Percentiles rank a stretch among this genome's conserved stretches.
phyloP scores from a whole-genome alignment of 1,139 yeast species.

The Debaryomycetaceae sp. region DNA sequence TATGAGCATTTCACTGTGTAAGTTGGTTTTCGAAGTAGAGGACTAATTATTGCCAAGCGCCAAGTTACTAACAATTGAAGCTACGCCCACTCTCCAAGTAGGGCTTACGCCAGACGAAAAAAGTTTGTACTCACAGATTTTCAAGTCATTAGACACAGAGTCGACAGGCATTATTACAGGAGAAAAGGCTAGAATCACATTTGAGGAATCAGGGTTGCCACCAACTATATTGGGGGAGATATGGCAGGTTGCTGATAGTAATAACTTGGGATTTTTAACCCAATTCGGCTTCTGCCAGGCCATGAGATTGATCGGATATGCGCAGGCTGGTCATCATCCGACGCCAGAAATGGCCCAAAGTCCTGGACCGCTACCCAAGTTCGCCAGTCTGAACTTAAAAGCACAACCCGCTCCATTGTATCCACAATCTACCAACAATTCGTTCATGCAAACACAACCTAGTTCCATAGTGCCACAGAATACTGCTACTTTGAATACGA shows the following conservation, averaged over 20 bases:
- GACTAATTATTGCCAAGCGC: neutral
- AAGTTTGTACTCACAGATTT: slow-evolving; percentile 66
- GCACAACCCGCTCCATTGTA: slow-evolving; percentile 16
- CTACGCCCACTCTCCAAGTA: slow-evolving; percentile 37
- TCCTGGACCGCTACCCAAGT: slow-evolving; percentile 59
- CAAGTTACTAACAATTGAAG: slow-evolving; percentile 10
- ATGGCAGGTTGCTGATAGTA: slow-evolving; percentile 89
- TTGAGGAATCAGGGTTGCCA: slow-evolving; percentile 83
- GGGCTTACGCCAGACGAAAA: slow-evolving; percentile 78
- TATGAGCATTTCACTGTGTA: slow-evolving; percentile 29
- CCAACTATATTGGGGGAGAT: slow-evolving; percentile 80
- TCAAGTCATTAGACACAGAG: slow-evolving; percentile 76
- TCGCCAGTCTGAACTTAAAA: slow-evolving; percentile 33
- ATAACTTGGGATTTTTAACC: slow-evolving; percentile 80
- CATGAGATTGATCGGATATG: slow-evolving; percentile 84
- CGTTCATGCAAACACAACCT: slow-evolving; percentile 51
- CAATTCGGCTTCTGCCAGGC: slow-evolving; percentile 82
- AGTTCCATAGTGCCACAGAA: slow-evolving; percentile 34
- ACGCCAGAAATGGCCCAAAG: slow-evolving; percentile 48
- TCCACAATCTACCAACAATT: slow-evolving; percentile 37
- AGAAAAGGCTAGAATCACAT: slow-evolving; percentile 77
- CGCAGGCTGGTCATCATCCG: slow-evolving; percentile 69
- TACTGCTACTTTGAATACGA: slow-evolving; percentile 26
- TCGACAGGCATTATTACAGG: slow-evolving; percentile 84
- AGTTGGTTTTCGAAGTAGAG: slow-evolving; percentile 8